Conservation (phyloP, 2,329 filamentous ascomycete species). For the Pseudogymnoascus sp. region DNA sequence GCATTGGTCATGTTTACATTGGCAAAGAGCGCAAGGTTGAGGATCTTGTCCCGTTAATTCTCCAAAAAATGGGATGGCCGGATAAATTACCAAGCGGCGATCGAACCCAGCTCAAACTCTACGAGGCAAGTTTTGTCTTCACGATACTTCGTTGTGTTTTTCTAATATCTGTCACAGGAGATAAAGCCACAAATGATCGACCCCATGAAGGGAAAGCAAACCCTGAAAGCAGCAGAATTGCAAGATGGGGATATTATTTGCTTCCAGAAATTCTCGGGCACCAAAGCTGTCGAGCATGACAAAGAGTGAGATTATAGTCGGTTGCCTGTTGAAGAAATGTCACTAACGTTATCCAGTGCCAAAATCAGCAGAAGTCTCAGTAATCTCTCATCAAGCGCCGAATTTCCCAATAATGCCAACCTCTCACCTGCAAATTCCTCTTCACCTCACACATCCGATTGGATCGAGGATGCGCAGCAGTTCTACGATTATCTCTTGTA, state of each 20-base stretch:
- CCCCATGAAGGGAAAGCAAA: constrained; percentile 80
- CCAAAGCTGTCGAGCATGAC: constrained; percentile 28
- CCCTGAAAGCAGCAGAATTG: constrained; percentile 82
- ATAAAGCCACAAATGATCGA: constrained; percentile 99
- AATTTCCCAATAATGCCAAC: background rate
- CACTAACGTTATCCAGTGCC: constrained; percentile 33
- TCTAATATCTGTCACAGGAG: constrained; percentile 44
- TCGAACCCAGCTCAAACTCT: constrained; percentile 58
- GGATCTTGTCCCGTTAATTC: constrained; percentile 70
- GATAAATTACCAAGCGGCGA: constrained; percentile 58
- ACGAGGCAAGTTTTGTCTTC: constrained; percentile 48
- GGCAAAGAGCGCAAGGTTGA: constrained; percentile 79
- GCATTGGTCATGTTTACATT: constrained; percentile 79
- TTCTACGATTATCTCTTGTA: constrained; percentile 94
- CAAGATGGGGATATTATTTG: constrained; percentile 96
- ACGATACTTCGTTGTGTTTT: background rate
- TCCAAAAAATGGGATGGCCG: constrained; percentile 79
- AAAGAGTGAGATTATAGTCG: constrained; percentile 15
- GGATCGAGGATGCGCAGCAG: constrained; percentile 62
- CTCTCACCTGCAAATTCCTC: background rate
- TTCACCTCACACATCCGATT: constrained; percentile 32
- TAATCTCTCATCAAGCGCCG: background rate
- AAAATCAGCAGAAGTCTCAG: background rate
- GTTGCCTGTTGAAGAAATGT: constrained; percentile 31
- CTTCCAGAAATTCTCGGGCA: constrained; percentile 63